Evolutionary conservation across 2,329 filamentous ascomycete genomes (phyloP).

Genomic region (Cordyceps cateniannulata): DNA sequence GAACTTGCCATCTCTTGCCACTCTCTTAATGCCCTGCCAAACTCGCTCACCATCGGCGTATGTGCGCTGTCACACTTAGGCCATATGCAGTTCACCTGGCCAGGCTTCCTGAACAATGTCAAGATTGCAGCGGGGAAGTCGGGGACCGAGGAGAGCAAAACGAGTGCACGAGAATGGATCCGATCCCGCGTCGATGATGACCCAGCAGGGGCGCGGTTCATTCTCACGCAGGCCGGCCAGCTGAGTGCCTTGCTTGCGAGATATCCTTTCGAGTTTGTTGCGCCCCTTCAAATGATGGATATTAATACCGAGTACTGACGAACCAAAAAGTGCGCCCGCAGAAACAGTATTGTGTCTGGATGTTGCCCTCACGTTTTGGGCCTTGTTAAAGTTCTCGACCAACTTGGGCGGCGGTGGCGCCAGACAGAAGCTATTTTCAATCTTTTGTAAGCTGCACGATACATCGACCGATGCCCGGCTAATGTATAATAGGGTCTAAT

Average conservation of each 20-base stretch:
- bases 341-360: constrained; percentile 6
- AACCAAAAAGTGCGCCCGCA: background rate
- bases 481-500: background rate
- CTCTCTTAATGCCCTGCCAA: background rate
- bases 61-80: constrained; percentile 5
- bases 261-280: constrained; percentile 7
- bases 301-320: background rate
- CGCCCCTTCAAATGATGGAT: background rate
- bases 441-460: background rate
- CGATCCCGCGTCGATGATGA: background rate
- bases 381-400: background rate
- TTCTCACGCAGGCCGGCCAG: constrained; percentile 1
- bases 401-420: background rate
- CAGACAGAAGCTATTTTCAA: background rate
- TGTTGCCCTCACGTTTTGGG: constrained; percentile 9
- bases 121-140: constrained; percentile 9
- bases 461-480: background rate
- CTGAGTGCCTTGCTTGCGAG: constrained; percentile 4
- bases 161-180: background rate
- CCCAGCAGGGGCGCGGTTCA: background rate
- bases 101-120: constrained; percentile 7
- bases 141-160: constrained; percentile 8
- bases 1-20: constrained; percentile 1
- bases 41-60: constrained; percentile 1
- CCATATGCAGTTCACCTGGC: constrained; percentile 11